These are phyloP conservation scores for Prunus salicina DNA, from an alignment of 306 rosid genomes.

Conservation along the genomic window DNA sequence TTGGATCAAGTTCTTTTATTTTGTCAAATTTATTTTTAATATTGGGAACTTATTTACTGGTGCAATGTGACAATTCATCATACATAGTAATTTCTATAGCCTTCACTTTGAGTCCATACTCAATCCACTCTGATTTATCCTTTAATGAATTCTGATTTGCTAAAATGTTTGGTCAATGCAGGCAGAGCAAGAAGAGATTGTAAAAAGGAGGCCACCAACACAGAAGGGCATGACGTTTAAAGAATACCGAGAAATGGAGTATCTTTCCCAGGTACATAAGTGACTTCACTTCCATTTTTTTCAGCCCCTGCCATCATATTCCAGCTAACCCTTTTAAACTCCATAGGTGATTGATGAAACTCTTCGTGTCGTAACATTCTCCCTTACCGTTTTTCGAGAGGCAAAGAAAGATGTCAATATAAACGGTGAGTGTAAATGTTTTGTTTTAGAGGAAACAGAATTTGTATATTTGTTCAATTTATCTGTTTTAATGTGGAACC, in stretches of 20 bases:
- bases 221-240: slow-evolving; percentile 61
- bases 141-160: background rate
- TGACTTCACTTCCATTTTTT: background rate
- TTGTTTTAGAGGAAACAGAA: no score
- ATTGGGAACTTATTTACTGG: background rate
- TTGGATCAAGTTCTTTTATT: background rate
- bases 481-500: no score
- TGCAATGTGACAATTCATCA: background rate
- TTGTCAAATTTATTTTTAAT: background rate
- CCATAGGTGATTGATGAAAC: slow-evolving; percentile 84
- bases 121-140: background rate
- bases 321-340: background rate
- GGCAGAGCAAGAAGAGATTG: slow-evolving; percentile 78
- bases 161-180: slow-evolving; percentile 4
- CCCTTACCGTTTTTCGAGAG: slow-evolving; percentile 72
- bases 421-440: slow-evolving; percentile 40
- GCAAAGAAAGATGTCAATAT: slow-evolving; percentile 70
- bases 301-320: background rate
- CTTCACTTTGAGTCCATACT: background rate
- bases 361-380: slow-evolving; percentile 71
- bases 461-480: no score
- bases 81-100: background rate
- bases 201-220: slow-evolving; percentile 59
- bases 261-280: slow-evolving; percentile 60
- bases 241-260: slow-evolving; percentile 74